Conservation (phyloP, 2,329 filamentous ascomycete species). For the Fusarium chuoi region DNA sequence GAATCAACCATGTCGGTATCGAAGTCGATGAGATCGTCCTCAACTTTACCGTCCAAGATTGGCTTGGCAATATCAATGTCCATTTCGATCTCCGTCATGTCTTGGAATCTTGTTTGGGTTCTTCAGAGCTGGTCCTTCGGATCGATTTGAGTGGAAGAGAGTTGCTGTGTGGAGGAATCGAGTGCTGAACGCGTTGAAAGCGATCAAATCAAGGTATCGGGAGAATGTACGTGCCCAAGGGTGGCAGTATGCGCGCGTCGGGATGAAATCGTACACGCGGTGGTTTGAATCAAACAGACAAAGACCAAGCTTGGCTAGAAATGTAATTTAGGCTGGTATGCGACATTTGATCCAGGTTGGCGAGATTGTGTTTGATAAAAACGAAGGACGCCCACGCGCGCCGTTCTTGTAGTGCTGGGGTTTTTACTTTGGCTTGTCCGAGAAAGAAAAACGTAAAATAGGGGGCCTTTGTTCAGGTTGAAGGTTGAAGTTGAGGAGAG, state of each 20-base stretch:
- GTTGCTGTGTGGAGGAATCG: neutral
- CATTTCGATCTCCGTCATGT: constrained; percentile 48
- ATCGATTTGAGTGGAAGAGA: neutral
- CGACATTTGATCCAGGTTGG: constrained; percentile 41
- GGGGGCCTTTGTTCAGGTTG: neutral
- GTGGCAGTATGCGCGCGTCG: neutral
- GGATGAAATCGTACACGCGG: constrained; percentile 10
- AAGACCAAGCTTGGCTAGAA: constrained; percentile 16
- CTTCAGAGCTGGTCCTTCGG: neutral
- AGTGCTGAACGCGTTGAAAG: neutral
- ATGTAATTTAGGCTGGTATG: constrained; percentile 30
- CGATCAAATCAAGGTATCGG: neutral
- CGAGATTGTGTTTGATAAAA: neutral
- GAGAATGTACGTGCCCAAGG: neutral
- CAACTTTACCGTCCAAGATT: constrained; percentile 35
- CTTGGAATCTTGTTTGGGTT: neutral
- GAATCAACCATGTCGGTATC: constrained; percentile 49
- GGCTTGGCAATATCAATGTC: constrained; percentile 46
- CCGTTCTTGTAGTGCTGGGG: neutral
- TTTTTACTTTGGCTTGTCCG: neutral
- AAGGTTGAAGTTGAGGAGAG: constrained; percentile 13
- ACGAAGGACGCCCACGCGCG: neutral
- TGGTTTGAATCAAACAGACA: constrained; percentile 32
- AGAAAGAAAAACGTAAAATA: neutral
- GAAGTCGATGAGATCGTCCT: constrained; percentile 53